phyloP scores from a whole-genome alignment of 2,329 filamentous ascomycete species.

The Cercospora zeina region DNA sequence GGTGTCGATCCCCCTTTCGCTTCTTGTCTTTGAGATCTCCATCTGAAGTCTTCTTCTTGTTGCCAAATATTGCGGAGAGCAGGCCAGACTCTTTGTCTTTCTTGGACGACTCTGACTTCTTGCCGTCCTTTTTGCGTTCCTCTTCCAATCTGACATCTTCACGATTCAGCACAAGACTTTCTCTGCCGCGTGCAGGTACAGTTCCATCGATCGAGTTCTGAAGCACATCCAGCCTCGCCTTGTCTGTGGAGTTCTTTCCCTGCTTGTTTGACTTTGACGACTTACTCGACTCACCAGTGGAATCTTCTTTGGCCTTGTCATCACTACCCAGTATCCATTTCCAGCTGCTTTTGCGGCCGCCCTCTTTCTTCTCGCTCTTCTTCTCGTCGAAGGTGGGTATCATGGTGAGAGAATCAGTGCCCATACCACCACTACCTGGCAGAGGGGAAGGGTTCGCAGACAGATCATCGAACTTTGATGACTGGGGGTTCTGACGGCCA shows the following conservation, averaged over 20 bases:
- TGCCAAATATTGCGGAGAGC: constrained; percentile 90
- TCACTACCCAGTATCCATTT: constrained; percentile 71
- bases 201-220: constrained; percentile 79
- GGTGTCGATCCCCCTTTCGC: constrained; percentile 55
- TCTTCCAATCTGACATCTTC: constrained; percentile 73
- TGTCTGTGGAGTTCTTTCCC: constrained; percentile 65
- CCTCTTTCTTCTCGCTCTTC: constrained; percentile 67
- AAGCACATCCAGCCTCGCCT: constrained; percentile 78
- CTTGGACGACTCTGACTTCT: constrained; percentile 68
- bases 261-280: constrained; percentile 54
- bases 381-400: constrained; percentile 77
- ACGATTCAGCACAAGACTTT: constrained; percentile 81
- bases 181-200: constrained; percentile 59
- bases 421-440: constrained; percentile 63
- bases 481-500: constrained; percentile 39
- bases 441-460: constrained; percentile 66
- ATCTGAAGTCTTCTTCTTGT: constrained; percentile 68
- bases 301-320: constrained; percentile 60
- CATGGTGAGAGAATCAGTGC: constrained; percentile 76
- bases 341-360: constrained; percentile 75
- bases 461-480: constrained; percentile 62
- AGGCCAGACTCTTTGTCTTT: constrained; percentile 70
- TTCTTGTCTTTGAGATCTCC: constrained; percentile 75
- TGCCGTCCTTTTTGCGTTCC: constrained; percentile 78
- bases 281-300: constrained; percentile 41